A percentile compares a stretch with the other conserved stretches of the same genome.
Evolutionary conservation across 169 alveolate genomes (phyloP).

Genomic region (Eimeria mitis): DNA sequence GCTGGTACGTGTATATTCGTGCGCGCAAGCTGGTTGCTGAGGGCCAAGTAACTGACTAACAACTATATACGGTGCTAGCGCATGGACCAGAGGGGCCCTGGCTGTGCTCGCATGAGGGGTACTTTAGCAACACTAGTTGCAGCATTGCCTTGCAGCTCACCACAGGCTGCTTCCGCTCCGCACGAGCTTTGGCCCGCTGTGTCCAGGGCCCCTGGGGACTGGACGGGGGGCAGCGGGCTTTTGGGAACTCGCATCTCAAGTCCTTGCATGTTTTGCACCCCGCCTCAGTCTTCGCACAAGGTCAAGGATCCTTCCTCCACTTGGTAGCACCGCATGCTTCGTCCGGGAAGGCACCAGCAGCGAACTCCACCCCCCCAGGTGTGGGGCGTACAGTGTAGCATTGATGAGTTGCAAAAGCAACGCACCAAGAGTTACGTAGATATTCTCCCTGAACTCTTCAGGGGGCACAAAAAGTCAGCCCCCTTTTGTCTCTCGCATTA

Average conservation of each 20-base stretch:
- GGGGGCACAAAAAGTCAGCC: neutral
- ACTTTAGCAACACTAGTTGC: neutral
- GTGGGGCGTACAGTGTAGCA: neutral
- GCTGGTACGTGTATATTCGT: too few species aligned
- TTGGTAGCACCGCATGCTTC: neutral
- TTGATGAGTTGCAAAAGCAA: neutral
- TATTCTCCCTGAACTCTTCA: neutral
- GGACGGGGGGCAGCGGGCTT: neutral
- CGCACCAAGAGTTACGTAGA: too few species aligned
- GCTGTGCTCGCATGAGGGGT: neutral
- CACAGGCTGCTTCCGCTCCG: neutral
- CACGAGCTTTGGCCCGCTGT: neutral
- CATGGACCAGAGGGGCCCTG: neutral
- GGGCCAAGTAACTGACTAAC: too few species aligned
- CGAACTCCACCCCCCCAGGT: neutral
- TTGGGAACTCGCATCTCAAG: neutral
- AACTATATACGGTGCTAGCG: too few species aligned
- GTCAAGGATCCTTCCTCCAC: neutral
- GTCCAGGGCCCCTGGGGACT: neutral
- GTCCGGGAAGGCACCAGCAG: neutral
- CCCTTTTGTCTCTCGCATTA: neutral
- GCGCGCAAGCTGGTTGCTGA: too few species aligned
- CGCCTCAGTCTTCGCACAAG: neutral
- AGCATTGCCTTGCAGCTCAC: neutral
- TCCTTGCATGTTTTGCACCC: neutral